phyloP scores from a whole-genome alignment of 2,329 filamentous ascomycete species.

The Hansfordia pulvinata region DNA sequence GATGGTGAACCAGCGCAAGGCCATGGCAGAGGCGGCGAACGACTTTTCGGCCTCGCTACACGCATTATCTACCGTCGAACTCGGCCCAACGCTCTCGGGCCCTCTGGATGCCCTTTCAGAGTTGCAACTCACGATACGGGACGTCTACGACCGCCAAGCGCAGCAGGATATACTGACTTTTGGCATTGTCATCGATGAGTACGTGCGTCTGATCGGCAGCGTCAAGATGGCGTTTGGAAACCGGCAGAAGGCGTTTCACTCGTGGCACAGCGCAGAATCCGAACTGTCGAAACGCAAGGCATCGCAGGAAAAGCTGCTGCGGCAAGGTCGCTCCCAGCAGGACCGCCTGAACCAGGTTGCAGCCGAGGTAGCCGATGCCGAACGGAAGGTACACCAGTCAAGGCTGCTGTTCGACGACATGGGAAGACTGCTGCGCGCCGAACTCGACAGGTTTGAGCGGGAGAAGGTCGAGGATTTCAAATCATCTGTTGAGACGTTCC shows the following conservation, averaged over 20 bases:
- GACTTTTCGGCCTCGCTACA: slow-evolving; percentile 93
- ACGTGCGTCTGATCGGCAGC: slow-evolving; percentile 88
- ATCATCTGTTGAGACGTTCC: slow-evolving; percentile 90
- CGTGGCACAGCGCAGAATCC: slow-evolving; percentile 83
- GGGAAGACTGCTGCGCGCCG: slow-evolving; percentile 80
- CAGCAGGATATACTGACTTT: slow-evolving; percentile 94
- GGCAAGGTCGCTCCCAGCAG: slow-evolving; percentile 91
- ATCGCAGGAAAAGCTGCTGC: slow-evolving; percentile 84
- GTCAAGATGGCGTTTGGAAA: slow-evolving; percentile 89
- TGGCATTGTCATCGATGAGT: slow-evolving; percentile 96
- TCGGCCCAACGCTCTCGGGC: slow-evolving; percentile 76
- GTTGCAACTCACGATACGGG: slow-evolving; percentile 82
- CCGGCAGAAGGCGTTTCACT: slow-evolving; percentile 89
- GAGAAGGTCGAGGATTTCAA: slow-evolving; percentile 99
- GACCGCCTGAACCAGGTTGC: slow-evolving; percentile 86
- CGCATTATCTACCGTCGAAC: slow-evolving; percentile 79
- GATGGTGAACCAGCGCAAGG: slow-evolving; percentile 84
- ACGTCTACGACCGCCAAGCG: slow-evolving; percentile 91
- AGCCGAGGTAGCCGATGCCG: slow-evolving; percentile 88
- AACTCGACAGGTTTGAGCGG: slow-evolving; percentile 85
- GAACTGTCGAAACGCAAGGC: slow-evolving; percentile 83
- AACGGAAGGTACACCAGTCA: slow-evolving; percentile 84
- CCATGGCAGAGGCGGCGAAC: slow-evolving; percentile 80
- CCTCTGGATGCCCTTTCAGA: slow-evolving; percentile 87
- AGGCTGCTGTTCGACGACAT: slow-evolving; percentile 91